phyloP scores from a whole-genome alignment of 2,329 filamentous ascomycete species.

The Sporothrix phasma region DNA sequence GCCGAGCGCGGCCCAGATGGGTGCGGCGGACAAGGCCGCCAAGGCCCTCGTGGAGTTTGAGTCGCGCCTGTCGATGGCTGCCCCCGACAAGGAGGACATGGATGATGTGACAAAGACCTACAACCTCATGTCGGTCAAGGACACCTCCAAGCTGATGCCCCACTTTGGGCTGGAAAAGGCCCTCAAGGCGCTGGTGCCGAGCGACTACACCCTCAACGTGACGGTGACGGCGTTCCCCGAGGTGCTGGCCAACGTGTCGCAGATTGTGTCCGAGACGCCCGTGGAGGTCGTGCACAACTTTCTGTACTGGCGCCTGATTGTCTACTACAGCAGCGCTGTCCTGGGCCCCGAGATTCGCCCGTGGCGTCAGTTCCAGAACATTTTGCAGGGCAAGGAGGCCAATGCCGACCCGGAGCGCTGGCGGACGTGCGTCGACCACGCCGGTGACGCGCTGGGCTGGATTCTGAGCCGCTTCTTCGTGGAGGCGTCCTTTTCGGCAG shows the following conservation, averaged over 20 bases:
- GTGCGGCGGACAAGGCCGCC: conserved; percentile 23
- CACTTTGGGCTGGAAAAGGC: conserved; percentile 44
- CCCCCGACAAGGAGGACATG: conserved; percentile 15
- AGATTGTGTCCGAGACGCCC: conserved; percentile 43
- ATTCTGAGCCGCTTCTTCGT: conserved; percentile 63
- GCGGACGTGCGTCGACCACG: conserved; percentile 50
- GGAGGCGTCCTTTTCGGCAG: conserved; percentile 55
- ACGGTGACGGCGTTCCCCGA: conserved; percentile 50
- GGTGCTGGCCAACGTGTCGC: conserved; percentile 49
- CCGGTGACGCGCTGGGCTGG: conserved; percentile 46
- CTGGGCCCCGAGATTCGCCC: conserved; percentile 52
- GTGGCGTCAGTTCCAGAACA: conserved; percentile 49
- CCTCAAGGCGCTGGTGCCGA: conserved; percentile 42
- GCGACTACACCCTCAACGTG: conserved; percentile 38
- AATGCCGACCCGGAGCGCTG: conserved; percentile 54
- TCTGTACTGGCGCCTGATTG: conserved; percentile 54
- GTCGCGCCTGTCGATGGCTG: conserved; percentile 5
- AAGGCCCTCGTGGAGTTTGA: conserved; percentile 21
- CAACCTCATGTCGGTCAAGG: conserved; percentile 49
- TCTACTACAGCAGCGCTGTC: conserved; percentile 41
- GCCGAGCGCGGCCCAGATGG: conserved; percentile 20
- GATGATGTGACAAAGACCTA: conserved; percentile 42
- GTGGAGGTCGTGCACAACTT: conserved; percentile 50
- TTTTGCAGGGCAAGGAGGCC: conserved; percentile 49
- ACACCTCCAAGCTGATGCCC: conserved; percentile 45